These are phyloP conservation scores for Kazachstania martiniae DNA, from an alignment of 805 yeast species.

Conservation along the genomic window DNA sequence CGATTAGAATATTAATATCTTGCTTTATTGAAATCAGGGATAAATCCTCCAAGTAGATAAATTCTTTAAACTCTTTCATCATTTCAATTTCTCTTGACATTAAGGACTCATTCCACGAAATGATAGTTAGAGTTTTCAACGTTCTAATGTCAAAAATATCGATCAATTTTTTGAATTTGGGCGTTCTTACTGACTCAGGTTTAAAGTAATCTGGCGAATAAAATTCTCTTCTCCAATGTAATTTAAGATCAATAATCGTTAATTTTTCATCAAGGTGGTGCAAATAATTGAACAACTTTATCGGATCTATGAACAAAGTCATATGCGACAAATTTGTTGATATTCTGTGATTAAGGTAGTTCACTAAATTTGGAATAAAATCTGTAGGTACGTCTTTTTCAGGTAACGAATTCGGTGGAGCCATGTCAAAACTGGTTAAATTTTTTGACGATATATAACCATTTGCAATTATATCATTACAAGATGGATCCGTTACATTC, in stretches of 20 bases:
- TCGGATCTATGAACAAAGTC: conserved; percentile 33
- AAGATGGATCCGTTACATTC: conserved; percentile 31
- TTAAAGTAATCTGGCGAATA: conserved; percentile 25
- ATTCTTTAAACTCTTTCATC: conserved; percentile 30
- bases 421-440: conserved; percentile 28
- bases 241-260: conserved; percentile 28
- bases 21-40: conserved; percentile 33
- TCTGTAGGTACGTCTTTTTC: conserved; percentile 18
- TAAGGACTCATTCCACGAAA: conserved; percentile 34
- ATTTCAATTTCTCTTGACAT: conserved; percentile 27
- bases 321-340: conserved; percentile 24
- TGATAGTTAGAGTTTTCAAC: conserved; percentile 30
- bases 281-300: conserved; percentile 28
- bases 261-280: conserved; percentile 24
- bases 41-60: conserved; percentile 28
- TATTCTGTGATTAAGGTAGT: conserved; percentile 20
- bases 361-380: conserved; percentile 25
- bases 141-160: conserved; percentile 30
- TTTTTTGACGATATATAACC: conserved; percentile 18
- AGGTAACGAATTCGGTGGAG: conserved; percentile 30
- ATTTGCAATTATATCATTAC: conserved; percentile 27
- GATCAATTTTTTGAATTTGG: conserved; percentile 17
- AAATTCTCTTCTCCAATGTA: conserved; percentile 34
- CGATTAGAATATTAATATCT: conserved; percentile 25
- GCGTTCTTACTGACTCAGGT: conserved; percentile 9